Evolutionary conservation across 2,329 filamentous ascomycete species (phyloP), one percentile per base, ranked within the genome.

Genomic region (Metarhizium guizhouense): DNA sequence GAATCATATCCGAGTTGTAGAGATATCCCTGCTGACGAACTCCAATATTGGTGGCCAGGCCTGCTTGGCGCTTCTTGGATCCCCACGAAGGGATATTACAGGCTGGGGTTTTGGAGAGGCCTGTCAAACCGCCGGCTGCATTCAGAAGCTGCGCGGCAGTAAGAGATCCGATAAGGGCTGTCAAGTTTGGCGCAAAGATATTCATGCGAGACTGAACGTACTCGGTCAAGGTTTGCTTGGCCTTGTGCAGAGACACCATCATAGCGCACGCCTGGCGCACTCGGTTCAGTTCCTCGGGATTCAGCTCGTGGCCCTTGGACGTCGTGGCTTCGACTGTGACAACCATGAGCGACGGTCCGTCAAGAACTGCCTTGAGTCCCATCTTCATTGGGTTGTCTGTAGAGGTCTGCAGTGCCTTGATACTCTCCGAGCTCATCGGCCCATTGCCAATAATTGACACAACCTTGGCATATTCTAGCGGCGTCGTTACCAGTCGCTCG

Each of bases 121-220:
- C 90, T 1, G 86, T 88, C 36, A 99, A 76, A 8, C 94, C 94
- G 59, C 94, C 94, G 0, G 91, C 88, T 57, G 90, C 90, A 71
- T 96, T 96, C 64, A 99, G 87, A n/a, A 99, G 82, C 72, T 97
- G 93, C 4, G 94, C 94, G 7, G 94, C 93, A 3, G 93, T 96
- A 18, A 96, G 79, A 0, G 93, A 94, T 18, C 94, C 94, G 56
- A 99, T 88, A 18, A 99, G 81, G 1, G 85, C 86, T 0, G 94
- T 96, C 54, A 97, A 74, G 65, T 99, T 99, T 0, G 94, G 94
- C 4, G 94, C 94, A 67, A 97, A 97, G 38, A 95, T 79, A 62
- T 88, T 94, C 90, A 99, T 97, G 59, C 94, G 88, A 40, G 93
- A 96, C 72, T 96, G 90, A 16, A 99, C 94, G 66, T 96, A 99